Evolutionary conservation across 805 yeast genomes (phyloP), one percentile per base, ranked within the genome.

Genomic region (Candida silvatica): DNA sequence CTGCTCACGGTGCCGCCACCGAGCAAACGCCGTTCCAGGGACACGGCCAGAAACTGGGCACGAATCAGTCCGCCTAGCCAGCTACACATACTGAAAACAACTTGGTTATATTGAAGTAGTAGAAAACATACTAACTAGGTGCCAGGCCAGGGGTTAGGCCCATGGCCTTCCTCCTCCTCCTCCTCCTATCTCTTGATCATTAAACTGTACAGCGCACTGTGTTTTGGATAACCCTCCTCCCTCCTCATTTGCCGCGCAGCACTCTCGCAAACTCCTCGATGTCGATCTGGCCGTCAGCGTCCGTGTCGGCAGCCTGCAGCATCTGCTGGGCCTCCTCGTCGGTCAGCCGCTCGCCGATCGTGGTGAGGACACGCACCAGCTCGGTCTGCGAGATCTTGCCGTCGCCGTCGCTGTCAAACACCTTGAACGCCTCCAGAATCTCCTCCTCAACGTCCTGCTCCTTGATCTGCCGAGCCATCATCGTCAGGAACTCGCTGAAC

Each of bases 391-490:
- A 81, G 58, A 92, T 92, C 61, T 83, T 83, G 45, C 98, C 98
- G 59, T 92, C 96, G 40, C 96, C 97, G 59, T 92, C 83, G 60
- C 80, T 74, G 67, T 92, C 98, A 56, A 92, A 92, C 27, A 92
- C 98, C 65, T 88, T 90, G 73, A 92, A 92, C 11, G 98, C 98
- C 64, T 92, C 98, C 44, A 90, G 75, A 46, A 92, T 77, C 62
- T 92, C 98, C 50, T 94, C 97, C 64, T 92, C 97, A 25, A 92
- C 80, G 59, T 92, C 98, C 42, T 92, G 87, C 52, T 90, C 95
- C 66, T 87, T 92, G 76, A 92, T 79, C 57, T 92, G 94, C 56
- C 92, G 74, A 23, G 86, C 83, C 94, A 82, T 83, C 71, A 82
- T 72, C 25, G 94, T 84, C 47, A 82, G 67, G 53, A 82, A 82